Evolutionary conservation across 116 monocot species (phyloP).

Genomic region (Iris pallida): DNA sequence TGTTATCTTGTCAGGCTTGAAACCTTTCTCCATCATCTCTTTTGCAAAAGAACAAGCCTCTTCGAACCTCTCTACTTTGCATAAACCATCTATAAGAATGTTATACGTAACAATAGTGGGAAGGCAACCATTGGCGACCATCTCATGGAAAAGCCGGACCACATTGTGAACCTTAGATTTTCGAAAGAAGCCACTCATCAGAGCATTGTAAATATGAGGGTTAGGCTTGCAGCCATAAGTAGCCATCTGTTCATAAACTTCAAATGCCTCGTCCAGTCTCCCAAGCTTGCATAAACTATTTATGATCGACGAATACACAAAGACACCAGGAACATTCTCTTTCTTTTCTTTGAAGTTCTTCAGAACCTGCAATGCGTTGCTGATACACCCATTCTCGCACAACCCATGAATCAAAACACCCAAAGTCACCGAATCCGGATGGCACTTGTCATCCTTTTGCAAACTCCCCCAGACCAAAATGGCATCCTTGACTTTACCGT

Average conservation of each 20-base stretch:
- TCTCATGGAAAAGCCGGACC: conserved; percentile 52
- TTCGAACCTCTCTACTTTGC: conserved; percentile 52
- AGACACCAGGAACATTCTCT: conserved; percentile 38
- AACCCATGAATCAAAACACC: conserved; percentile 71
- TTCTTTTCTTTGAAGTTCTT: conserved; percentile 34
- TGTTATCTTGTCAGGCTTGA: conserved; percentile 62
- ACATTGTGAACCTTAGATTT: conserved; percentile 28
- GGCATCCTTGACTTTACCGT: conserved; percentile 47
- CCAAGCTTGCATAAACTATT: conserved; percentile 60
- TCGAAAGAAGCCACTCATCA: conserved; percentile 69
- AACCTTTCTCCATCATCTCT: conserved; percentile 82
- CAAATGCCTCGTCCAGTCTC: conserved; percentile 54
- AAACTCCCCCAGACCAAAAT: conserved; percentile 46
- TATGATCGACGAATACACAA: conserved; percentile 72
- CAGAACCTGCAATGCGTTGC: conserved; percentile 59
- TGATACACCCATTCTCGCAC: conserved; percentile 55
- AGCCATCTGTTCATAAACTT: conserved; percentile 53
- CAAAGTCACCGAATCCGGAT: conserved; percentile 50
- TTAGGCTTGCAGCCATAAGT: conserved; percentile 49
- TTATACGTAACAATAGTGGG: conserved; percentile 79
- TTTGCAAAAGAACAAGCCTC: conserved; percentile 64
- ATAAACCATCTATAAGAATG: conserved; percentile 65
- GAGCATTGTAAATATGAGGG: conserved; percentile 56
- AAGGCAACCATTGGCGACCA: conserved; percentile 40
- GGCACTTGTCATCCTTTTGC: conserved; percentile 17